Percentiles rank a stretch among this genome's conserved stretches.
These are phyloP conservation scores for Platismatia glauca DNA, from an alignment of 495 filamentous ascomycete genomes.

Conservation along the genomic window DNA sequence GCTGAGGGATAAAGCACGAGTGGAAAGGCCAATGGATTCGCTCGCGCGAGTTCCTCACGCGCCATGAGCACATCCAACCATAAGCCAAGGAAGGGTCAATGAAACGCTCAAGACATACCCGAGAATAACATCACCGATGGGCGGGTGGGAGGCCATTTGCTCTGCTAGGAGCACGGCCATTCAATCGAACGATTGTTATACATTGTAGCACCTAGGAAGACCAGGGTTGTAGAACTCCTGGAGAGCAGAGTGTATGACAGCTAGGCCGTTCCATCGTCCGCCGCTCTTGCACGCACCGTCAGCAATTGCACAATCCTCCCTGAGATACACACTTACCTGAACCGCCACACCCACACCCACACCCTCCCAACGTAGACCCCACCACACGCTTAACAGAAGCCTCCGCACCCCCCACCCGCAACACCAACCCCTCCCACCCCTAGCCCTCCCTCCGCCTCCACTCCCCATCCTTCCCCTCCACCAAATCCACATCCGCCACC, in stretches of 20 bases:
- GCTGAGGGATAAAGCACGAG: neutral
- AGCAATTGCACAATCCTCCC: neutral
- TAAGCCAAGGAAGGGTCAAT: neutral
- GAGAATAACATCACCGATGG: neutral
- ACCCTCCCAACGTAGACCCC: neutral
- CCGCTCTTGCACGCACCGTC: neutral
- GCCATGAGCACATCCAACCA: neutral
- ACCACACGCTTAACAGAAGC: neutral
- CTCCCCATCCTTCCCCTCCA: constrained; percentile 22
- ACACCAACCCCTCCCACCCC: neutral
- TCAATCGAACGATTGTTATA: neutral
- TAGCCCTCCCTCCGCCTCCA: constrained; percentile 17
- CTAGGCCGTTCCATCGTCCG: neutral
- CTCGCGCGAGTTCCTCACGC: neutral
- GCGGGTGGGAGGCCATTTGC: neutral
- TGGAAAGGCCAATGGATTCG: neutral
- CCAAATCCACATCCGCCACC: constrained; percentile 21
- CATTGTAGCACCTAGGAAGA: too few species aligned
- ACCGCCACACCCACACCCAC: neutral
- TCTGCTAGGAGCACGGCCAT: neutral
- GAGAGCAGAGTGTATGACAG: neutral
- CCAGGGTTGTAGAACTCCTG: neutral
- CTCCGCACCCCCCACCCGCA: neutral
- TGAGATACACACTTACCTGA: neutral
- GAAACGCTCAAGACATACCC: neutral